phyloP scores from a whole-genome alignment of 345 rosid species.

The Balakata baccata region DNA sequence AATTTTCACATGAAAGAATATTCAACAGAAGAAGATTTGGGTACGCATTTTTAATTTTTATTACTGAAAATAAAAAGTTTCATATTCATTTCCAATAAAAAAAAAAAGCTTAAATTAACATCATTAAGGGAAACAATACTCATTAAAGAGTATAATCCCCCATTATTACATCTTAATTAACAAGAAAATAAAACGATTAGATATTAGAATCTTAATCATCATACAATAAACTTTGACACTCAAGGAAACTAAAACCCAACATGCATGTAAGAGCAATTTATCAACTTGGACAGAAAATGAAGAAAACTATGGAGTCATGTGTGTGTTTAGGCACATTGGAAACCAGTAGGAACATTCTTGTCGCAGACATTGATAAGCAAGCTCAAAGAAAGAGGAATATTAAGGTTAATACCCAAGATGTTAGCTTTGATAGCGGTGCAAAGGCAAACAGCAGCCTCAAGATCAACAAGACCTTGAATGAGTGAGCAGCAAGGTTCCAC shows the following conservation, averaged over 20 bases:
- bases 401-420: constrained; percentile 49
- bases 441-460: constrained; percentile 56
- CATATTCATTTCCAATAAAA: not conserved
- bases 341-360: constrained; percentile 41
- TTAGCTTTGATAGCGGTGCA: constrained; percentile 54
- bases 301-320: not conserved
- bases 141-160: not conserved
- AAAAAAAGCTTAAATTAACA: not conserved
- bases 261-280: not conserved
- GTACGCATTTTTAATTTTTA: too few relatives aligned
- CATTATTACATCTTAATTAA: not conserved
- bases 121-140: not conserved
- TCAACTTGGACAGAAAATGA: not conserved
- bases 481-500: constrained; percentile 49
- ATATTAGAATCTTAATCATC: not conserved
- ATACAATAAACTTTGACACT: not conserved
- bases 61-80: not conserved
- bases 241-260: not conserved
- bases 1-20: not conserved
- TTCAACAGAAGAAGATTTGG: not conserved
- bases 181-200: not conserved
- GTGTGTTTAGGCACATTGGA: constrained; percentile 28
- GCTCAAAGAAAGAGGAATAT: constrained; percentile 47
- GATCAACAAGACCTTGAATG: constrained; percentile 45
- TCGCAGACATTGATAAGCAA: constrained; percentile 50